These are phyloP conservation scores for Rhynchospora tenuis DNA, from an alignment of 176 grass and related monocot species.

Conservation along the genomic window DNA sequence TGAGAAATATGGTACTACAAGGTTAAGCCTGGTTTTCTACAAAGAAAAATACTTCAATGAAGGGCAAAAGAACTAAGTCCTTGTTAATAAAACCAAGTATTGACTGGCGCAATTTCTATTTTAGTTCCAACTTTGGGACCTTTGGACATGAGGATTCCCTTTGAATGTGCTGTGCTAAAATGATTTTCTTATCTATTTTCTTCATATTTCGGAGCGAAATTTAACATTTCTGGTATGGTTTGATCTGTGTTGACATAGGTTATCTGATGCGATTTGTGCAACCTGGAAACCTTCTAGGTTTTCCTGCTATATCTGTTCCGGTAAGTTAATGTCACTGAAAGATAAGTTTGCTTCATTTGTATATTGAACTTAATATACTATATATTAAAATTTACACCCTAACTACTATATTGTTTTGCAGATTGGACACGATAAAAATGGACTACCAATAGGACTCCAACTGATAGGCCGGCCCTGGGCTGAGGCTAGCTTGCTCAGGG, in stretches of 20 bases:
- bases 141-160: neutral
- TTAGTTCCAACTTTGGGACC: neutral
- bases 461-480: constrained; percentile 95
- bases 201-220: neutral
- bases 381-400: neutral
- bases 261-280: constrained; percentile 78
- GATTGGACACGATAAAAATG: constrained; percentile 89
- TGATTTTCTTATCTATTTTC: neutral
- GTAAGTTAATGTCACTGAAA: constrained; percentile 41
- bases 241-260: constrained; percentile 32
- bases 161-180: neutral
- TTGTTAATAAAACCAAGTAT: neutral
- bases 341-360: constrained; percentile 1
- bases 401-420: constrained; percentile 21
- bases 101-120: neutral
- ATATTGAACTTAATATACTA: neutral
- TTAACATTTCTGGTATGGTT: neutral
- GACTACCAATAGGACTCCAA: constrained; percentile 89
- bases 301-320: constrained; percentile 89
- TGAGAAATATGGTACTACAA: neutral
- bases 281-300: constrained; percentile 86
- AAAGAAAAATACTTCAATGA: neutral
- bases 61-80: neutral
- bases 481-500: constrained; percentile 87
- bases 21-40: neutral